A percentile compares a stretch with the other conserved stretches of the same genome.
Evolutionary conservation across 2,329 filamentous ascomycete genomes (phyloP).

Genomic region (Aspergillus sp.): DNA sequence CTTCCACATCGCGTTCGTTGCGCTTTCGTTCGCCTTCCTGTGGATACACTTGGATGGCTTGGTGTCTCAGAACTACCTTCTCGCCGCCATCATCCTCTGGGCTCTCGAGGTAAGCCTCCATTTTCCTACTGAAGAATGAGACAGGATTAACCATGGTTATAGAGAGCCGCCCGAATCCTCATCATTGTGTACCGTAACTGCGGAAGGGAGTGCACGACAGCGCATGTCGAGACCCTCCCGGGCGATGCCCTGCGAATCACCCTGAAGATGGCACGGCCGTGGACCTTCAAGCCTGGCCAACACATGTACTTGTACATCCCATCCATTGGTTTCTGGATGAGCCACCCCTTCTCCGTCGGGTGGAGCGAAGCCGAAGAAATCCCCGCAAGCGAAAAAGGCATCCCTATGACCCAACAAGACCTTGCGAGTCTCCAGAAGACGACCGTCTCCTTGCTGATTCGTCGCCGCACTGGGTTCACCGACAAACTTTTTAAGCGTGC

Average conservation of each 20-base stretch:
- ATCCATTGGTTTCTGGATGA: conserved; percentile 67
- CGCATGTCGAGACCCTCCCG: conserved; percentile 67
- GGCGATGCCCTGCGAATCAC: conserved; percentile 72
- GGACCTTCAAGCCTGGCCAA: conserved; percentile 68
- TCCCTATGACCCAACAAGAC: conserved; percentile 53
- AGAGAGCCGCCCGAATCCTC: conserved; percentile 62
- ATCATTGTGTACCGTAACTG: conserved; percentile 68
- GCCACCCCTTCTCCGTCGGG: conserved; percentile 76
- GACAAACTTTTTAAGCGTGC: conserved; percentile 75
- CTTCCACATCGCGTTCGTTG: conserved; percentile 74
- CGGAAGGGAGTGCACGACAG: conserved; percentile 60
- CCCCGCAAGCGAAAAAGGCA: conserved; percentile 42
- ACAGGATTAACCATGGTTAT: conserved; percentile 14
- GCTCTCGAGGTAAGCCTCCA: conserved; percentile 56
- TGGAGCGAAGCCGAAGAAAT: conserved; percentile 65
- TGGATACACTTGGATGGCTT: conserved; percentile 75
- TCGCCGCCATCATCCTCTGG: conserved; percentile 77
- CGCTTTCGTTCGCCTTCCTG: conserved; percentile 68
- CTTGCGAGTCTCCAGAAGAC: conserved; percentile 53
- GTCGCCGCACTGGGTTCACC: conserved; percentile 85
- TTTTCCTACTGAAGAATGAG: neutral
- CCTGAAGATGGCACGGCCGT: conserved; percentile 66
- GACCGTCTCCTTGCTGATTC: conserved; percentile 78
- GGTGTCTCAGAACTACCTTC: conserved; percentile 72
- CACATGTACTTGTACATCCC: conserved; percentile 75